Conservation (phyloP, 177 flowering plant species). For the Vitis hybrid region DNA sequence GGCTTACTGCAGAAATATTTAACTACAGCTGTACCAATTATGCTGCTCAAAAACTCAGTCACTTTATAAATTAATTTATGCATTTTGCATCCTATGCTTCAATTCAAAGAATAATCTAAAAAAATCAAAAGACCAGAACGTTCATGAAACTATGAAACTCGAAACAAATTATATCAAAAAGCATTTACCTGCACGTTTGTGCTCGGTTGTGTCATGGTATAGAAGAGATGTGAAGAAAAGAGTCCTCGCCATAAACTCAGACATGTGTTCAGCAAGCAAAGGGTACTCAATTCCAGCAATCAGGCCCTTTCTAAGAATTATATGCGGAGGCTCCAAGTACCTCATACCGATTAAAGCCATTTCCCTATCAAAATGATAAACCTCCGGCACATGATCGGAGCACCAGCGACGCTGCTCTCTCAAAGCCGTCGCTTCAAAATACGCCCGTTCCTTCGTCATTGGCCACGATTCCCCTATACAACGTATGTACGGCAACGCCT, state of each 20-base stretch:
- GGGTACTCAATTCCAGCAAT: constrained; percentile 90
- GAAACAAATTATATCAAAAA: not conserved
- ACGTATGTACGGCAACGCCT: constrained; percentile 93
- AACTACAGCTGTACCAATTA: too few relatives aligned
- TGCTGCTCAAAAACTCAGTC: too few relatives aligned
- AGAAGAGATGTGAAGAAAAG: constrained; percentile 83
- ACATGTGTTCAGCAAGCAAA: constrained; percentile 82
- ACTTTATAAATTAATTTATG: too few relatives aligned
- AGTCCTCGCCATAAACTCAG: constrained; percentile 81
- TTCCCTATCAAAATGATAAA: constrained; percentile 83
- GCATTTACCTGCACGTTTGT: constrained; percentile 68
- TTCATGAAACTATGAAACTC: not conserved
- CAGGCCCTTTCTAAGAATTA: constrained; percentile 86
- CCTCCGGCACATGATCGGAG: constrained; percentile 88
- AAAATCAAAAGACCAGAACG: not conserved
- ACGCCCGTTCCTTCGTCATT: constrained; percentile 90
- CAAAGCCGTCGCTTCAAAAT: constrained; percentile 73
- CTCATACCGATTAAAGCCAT: constrained; percentile 94
- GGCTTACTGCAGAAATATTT: too few relatives aligned
- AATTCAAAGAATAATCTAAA: too few relatives aligned
- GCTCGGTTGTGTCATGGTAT: constrained; percentile 70
- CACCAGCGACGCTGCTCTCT: constrained; percentile 68
- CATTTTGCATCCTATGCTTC: too few relatives aligned
- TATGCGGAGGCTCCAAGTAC: constrained; percentile 94
- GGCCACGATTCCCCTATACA: constrained; percentile 98